phyloP scores from a whole-genome alignment of 176 grass and related monocot genomes.

The Calamus simplicifolius region DNA sequence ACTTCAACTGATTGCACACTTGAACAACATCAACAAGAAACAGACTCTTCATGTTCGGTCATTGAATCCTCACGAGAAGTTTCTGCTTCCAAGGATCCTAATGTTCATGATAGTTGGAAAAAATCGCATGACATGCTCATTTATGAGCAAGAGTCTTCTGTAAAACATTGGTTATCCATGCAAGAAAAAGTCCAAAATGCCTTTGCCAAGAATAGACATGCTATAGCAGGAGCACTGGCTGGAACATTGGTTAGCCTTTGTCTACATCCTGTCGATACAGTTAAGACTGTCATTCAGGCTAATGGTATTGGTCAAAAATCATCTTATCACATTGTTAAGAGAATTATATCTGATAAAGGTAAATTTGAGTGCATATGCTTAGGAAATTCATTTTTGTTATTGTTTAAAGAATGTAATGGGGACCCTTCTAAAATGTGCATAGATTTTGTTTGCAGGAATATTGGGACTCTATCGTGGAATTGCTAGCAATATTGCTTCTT shows the following conservation, averaged over 20 bases:
- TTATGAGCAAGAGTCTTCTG: slow-evolving; percentile 4
- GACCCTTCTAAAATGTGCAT: background rate
- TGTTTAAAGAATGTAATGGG: no score
- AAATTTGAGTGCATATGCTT: slow-evolving; percentile 10
- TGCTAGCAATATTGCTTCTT: slow-evolving; percentile 88
- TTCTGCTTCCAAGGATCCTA: slow-evolving; percentile 20
- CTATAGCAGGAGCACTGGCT: slow-evolving; percentile 71
- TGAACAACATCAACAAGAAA: slow-evolving; percentile 23
- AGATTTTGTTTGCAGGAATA: slow-evolving; percentile 42
- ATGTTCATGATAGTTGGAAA: slow-evolving; percentile 14
- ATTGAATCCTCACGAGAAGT: slow-evolving; percentile 17
- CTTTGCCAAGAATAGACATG: slow-evolving; percentile 55
- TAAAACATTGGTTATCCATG: slow-evolving; percentile 20
- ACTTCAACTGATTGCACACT: slow-evolving; percentile 14
- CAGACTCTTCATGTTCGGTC: slow-evolving; percentile 18
- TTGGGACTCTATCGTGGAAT: slow-evolving; percentile 81
- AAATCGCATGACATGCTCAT: slow-evolving; percentile 20
- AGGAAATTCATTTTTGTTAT: no score
- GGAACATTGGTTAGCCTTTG: slow-evolving; percentile 67
- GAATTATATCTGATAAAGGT: slow-evolving; percentile 79
- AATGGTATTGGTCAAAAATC: slow-evolving; percentile 54
- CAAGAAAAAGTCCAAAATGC: slow-evolving; percentile 40
- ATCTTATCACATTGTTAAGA: slow-evolving; percentile 48
- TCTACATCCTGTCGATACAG: slow-evolving; percentile 95
- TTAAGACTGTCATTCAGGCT: slow-evolving; percentile 89